phyloP scores from a whole-genome alignment of 2,329 filamentous ascomycete genomes.

The Esteya vermicola region DNA sequence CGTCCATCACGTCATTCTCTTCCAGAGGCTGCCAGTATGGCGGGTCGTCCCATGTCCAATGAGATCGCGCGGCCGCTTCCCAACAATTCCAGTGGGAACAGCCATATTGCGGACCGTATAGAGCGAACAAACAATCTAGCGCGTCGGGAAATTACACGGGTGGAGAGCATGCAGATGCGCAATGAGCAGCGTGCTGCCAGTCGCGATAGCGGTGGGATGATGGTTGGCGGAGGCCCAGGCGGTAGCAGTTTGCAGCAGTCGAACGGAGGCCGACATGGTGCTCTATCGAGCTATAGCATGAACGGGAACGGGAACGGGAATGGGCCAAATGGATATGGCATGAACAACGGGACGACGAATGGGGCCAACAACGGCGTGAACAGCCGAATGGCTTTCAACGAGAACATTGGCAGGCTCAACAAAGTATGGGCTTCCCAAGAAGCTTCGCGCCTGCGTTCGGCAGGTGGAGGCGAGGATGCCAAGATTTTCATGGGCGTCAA shows the following conservation, averaged over 20 bases:
- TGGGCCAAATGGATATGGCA: too few relatives aligned
- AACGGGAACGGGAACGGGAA: too few relatives aligned
- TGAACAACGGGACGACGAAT: conserved; percentile 11
- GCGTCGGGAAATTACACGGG: conserved; percentile 35
- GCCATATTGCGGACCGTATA: conserved; percentile 16
- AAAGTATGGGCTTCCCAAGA: conserved; percentile 42
- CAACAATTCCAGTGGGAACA: neutral
- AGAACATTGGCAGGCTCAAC: conserved; percentile 38
- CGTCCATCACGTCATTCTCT: conserved; percentile 18
- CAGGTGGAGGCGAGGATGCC: conserved; percentile 34
- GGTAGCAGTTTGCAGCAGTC: neutral
- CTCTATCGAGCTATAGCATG: neutral
- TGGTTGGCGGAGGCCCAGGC: neutral
- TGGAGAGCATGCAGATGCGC: conserved; percentile 35
- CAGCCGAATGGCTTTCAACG: conserved; percentile 22
- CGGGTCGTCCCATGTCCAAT: conserved; percentile 13
- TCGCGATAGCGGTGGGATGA: conserved; percentile 16
- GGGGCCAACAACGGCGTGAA: conserved; percentile 8
- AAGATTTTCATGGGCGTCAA: conserved; percentile 46
- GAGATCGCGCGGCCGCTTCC: neutral
- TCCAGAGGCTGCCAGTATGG: conserved; percentile 18
- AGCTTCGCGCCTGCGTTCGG: conserved; percentile 26
- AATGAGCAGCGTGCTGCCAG: conserved; percentile 31
- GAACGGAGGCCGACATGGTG: neutral
- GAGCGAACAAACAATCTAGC: conserved; percentile 36